Base-by-base conservation (phyloP, 2,329 filamentous ascomycete genomes). In the Ophiostoma piceae region DNA sequence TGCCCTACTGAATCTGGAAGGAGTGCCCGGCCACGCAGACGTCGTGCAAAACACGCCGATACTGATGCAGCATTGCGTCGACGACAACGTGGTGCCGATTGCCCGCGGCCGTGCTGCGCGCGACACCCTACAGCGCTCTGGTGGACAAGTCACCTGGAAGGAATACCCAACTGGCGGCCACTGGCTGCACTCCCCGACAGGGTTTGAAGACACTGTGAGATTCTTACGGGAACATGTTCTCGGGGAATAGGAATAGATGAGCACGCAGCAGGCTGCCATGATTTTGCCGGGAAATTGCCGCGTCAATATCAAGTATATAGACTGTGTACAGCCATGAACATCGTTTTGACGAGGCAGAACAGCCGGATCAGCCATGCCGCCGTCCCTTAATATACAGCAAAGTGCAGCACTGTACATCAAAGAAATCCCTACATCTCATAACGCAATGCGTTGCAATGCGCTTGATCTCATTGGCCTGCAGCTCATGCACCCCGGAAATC, bases 141-240 rank as follows among this genome's bases (percentile, higher is more conserved):
- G 80, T 0, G 76, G 79, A 6, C 68, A 76, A 32, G 79, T 83
- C 2, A 72, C 73, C 3, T 82, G 80, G 79, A 79, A 74, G 54
- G 78, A 81, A 71, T 84, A 84, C 71, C 72, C 74, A 1, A 72
- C 76, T 16, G 82, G 82, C 7, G 80, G 78, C 0, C 81, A 84
- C 71, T 83, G 81, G 80, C 76, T 84, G 60, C 79, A 83, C 69
- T 76, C 78, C 9, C 81, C 81, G 0, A 67, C 73, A 0, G 82
- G 82, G 0, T 77, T 82, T n/a, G 80, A 83, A 68, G 82, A 84
- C 70, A 77, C 32, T 1, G 67, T 70, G 26, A 51, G 19, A 3
- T 71, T 71, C 66, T 66, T 71, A 5, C 41, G 43, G 4, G 22
- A 37, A 26, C 51, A 69, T 11, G 51, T 67, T 1, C 54, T 67